A percentile compares a stretch with the other conserved stretches of the same genome.
phyloP scores from a whole-genome alignment of 768 basidiomycete species.

The Sporobolomyces phaffii region DNA sequence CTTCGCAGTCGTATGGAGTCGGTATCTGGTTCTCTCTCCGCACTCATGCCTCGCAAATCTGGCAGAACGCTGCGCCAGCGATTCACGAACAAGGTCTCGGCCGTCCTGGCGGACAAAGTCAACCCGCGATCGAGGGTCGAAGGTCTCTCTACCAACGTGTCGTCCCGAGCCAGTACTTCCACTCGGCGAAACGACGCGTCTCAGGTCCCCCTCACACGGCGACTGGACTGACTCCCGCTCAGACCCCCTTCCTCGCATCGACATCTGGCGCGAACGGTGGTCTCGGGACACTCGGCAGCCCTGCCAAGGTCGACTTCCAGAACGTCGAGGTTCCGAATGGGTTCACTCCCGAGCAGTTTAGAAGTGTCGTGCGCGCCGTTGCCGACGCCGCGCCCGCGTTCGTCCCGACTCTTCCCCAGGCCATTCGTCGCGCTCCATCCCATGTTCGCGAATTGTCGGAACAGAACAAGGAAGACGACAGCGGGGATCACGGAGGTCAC shows the following conservation, averaged over 20 bases:
- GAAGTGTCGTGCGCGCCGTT: constrained; percentile 34
- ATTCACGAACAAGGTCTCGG: constrained; percentile 20
- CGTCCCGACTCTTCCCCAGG: constrained; percentile 47
- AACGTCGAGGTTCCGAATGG: constrained; percentile 40
- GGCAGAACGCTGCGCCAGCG: constrained; percentile 64
- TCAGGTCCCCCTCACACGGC: not conserved
- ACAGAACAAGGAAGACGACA: constrained; percentile 51
- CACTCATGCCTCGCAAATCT: constrained; percentile 96
- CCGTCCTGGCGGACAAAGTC: constrained; percentile 3
- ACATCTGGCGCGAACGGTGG: not conserved
- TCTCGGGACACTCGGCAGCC: not conserved
- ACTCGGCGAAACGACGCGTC: constrained; percentile 45
- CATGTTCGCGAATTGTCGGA: constrained; percentile 51
- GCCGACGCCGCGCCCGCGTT: constrained; percentile 44
- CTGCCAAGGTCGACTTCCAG: not conserved
- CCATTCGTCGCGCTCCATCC: constrained; percentile 56
- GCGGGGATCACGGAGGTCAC: constrained; percentile 66
- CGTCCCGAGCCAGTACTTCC: constrained; percentile 57
- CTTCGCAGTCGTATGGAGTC: constrained; percentile 77
- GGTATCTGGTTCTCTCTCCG: constrained; percentile 98
- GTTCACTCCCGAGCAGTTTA: constrained; percentile 45
- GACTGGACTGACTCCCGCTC: not conserved
- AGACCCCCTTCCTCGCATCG: constrained; percentile 4
- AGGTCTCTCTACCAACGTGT: constrained; percentile 34
- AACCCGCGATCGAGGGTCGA: not conserved